Conservation (phyloP, 2,329 filamentous ascomycete species). For the Trichophyton rubrum region DNA sequence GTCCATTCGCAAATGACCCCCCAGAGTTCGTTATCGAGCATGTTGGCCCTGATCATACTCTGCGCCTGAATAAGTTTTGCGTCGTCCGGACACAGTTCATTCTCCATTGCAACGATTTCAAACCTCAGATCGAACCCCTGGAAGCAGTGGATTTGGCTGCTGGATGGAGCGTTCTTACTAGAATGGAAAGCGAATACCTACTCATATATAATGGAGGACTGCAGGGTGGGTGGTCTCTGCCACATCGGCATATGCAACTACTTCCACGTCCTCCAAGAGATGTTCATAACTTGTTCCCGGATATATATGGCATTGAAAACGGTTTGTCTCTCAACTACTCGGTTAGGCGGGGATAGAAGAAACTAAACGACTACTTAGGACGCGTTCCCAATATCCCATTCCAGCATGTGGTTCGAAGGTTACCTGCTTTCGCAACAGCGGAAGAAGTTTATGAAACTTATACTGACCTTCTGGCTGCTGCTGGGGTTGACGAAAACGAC, state of each 20-base stretch:
- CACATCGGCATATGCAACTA: constrained; percentile 14
- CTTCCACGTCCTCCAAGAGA: constrained; percentile 10
- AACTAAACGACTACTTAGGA: constrained; percentile 1
- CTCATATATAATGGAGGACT: constrained; percentile 14
- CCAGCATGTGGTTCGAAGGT: constrained; percentile 6
- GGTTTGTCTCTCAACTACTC: constrained; percentile 2
- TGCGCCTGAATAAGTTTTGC: constrained; percentile 17
- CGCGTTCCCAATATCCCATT: constrained; percentile 12
- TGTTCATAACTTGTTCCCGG: constrained; percentile 12
- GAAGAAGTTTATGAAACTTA: constrained; percentile 9
- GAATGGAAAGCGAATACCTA: constrained; percentile 10
- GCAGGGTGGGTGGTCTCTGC: constrained; percentile 13
- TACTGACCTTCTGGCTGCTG: constrained; percentile 7
- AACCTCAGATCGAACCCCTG: constrained; percentile 14
- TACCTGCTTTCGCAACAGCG: neutral
- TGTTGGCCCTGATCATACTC: constrained; percentile 12
- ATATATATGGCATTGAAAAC: constrained; percentile 12
- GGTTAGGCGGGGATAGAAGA: neutral
- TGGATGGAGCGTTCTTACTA: constrained; percentile 10
- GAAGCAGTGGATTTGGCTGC: constrained; percentile 12
- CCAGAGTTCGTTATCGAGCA: constrained; percentile 15
- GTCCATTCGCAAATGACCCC: constrained; percentile 12
- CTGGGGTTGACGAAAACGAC: constrained; percentile 9
- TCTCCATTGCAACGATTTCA: constrained; percentile 15
- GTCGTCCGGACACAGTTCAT: constrained; percentile 15